Evolutionary conservation across 75 land plant species (phyloP), one percentile per base, ranked within the genome.

Genomic region (Sequoia sempervirens): DNA sequence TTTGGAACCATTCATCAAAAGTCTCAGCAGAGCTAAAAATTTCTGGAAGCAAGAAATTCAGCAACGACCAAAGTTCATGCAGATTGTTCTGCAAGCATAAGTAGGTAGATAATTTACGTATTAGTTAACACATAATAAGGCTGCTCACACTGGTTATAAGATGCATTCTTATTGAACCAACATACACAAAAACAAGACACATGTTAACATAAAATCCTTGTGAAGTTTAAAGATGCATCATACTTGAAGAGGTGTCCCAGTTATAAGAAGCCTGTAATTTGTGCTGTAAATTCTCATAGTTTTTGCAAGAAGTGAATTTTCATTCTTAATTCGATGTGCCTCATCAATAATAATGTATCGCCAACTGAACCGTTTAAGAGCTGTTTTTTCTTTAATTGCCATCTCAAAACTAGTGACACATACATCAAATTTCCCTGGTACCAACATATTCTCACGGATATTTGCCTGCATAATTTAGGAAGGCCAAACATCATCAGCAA

Each of bases 1-100:
- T 98, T 90, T 98, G 99, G 81, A 98, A 98, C 99, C 99, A 98
- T 81, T 98, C 97, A 92, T 98, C 99, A 86, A 98, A 98, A 47
- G 99, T 95, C 84, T 98, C 99, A 75, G 99, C 97, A 40, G 99
- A 98, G 76, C 99, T 98, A 85, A 98, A 98, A 75, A 98, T 93
- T 84, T 98, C 99, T 6, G 99, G 99, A 46, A 98, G 92, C 37
- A 98, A 85, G 82, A 98, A 98, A 81, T 98, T 98, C 37, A 98
- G 92, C 72, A 98, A 95, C 12, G 99, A 88, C 99, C 99, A 98
- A 2, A 98, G 90, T 80, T 98, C 99, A 84, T 98, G 99, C 41
- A 98, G 94, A 89, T 98, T 98, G 80, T 98, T 98, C 98, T 96
- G 92, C 41, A 85, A 37, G 5, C 53, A 87, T 5, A n/a, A 64